Percentiles rank a stretch among this genome's conserved stretches.
These are phyloP conservation scores for Talaromyces thailandensis DNA, from an alignment of 495 filamentous ascomycete genomes.

Conservation along the genomic window DNA sequence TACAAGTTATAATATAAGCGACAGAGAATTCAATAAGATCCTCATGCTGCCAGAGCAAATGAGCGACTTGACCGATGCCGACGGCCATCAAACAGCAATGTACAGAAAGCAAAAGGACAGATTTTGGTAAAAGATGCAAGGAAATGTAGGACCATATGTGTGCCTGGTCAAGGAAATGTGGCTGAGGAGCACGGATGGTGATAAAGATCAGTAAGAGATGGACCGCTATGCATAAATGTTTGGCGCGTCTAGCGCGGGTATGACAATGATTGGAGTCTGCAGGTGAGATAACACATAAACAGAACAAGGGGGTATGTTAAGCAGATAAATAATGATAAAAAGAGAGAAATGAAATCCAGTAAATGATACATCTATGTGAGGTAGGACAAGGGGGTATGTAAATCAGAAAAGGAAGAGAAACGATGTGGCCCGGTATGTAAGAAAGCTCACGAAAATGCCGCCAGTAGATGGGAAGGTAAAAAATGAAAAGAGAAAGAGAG, in stretches of 20 bases:
- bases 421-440: slow-evolving; percentile 9
- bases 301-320: slow-evolving; percentile 11
- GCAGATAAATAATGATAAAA: slow-evolving; percentile 11
- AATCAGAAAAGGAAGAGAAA: slow-evolving; percentile 14
- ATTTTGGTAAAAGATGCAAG: neutral
- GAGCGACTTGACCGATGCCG: slow-evolving; percentile 4
- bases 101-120: slow-evolving; percentile 2
- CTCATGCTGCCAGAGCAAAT: slow-evolving; percentile 7
- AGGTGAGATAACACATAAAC: neutral
- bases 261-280: neutral
- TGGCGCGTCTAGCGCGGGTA: slow-evolving; percentile 7
- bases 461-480: slow-evolving; percentile 8
- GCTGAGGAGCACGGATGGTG: neutral
- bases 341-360: neutral
- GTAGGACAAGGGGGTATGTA: slow-evolving; percentile 12
- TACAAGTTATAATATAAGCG: slow-evolving; percentile 4
- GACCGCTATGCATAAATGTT: slow-evolving; percentile 7
- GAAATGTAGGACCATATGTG: neutral
- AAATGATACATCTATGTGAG: slow-evolving; percentile 8
- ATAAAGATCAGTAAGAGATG: neutral
- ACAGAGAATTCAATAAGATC: neutral
- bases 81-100: neutral
- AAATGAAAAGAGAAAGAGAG: neutral
- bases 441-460: slow-evolving; percentile 23
- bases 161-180: neutral